A percentile compares a stretch with the other conserved stretches of the same genome.
These are phyloP conservation scores for Novymonas esmeraldas DNA, from an alignment of 208 protist genomes.

Conservation along the genomic window DNA sequence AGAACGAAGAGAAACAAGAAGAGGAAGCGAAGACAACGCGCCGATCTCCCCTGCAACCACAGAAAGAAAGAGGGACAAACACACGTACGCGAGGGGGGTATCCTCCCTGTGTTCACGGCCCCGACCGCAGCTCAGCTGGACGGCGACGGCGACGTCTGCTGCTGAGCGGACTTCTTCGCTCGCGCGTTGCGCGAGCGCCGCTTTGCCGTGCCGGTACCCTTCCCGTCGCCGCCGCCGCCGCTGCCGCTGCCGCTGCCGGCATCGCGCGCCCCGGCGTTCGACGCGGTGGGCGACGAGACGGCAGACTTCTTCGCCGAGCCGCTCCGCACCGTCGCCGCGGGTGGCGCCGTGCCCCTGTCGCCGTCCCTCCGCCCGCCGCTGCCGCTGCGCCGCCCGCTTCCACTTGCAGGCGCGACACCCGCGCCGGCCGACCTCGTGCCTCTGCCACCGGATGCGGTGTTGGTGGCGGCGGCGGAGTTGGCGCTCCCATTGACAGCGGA, in stretches of 20 bases:
- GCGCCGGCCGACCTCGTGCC: background rate
- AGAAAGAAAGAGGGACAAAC: too few species aligned
- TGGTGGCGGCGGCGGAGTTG: background rate
- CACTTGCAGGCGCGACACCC: background rate
- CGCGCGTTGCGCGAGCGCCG: conserved; percentile 11
- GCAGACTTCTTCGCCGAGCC: background rate
- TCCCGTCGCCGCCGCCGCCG: background rate
- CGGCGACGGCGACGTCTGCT: background rate
- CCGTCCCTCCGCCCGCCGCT: background rate
- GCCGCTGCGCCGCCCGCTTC: background rate
- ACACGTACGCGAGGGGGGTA: too few species aligned
- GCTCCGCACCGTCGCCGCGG: background rate
- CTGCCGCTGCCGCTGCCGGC: background rate
- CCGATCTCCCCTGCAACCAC: too few species aligned
- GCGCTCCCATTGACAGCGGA: conserved; percentile 2
- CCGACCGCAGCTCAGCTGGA: background rate
- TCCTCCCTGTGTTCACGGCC: too few species aligned
- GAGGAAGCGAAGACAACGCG: background rate
- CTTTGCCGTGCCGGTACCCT: background rate
- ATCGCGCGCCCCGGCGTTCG: background rate
- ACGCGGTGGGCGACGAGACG: background rate
- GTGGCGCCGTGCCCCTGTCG: background rate
- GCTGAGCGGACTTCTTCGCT: background rate
- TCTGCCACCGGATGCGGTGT: background rate
- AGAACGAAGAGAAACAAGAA: conserved; percentile 13